These are phyloP conservation scores for Chaetomiaceae sp. DNA, from an alignment of 2,329 filamentous ascomycete genomes.

Conservation along the genomic window DNA sequence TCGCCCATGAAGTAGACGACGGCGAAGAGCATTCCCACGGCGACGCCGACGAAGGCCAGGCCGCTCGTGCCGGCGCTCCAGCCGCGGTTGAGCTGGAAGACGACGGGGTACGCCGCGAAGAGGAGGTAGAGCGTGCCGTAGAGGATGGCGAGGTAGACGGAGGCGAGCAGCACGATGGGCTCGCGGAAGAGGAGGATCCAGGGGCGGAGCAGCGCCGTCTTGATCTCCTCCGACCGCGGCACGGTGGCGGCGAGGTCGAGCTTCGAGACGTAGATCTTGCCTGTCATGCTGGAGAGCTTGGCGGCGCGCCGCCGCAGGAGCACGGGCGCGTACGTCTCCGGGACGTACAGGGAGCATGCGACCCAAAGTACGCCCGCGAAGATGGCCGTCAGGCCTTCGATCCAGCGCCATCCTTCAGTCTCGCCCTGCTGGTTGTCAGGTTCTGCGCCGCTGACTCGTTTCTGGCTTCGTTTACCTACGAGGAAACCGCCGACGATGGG, in stretches of 20 bases:
- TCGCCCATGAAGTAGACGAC: slow-evolving; percentile 50
- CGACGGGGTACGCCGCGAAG: slow-evolving; percentile 59
- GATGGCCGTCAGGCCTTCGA: slow-evolving; percentile 58
- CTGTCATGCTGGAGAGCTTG: slow-evolving; percentile 45
- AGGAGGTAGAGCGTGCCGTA: slow-evolving; percentile 55
- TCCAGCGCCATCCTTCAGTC: slow-evolving; percentile 62
- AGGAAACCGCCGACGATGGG: slow-evolving; percentile 64
- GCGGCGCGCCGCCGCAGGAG: slow-evolving; percentile 49
- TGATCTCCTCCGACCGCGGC: too few relatives aligned
- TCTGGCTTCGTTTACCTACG: too few relatives aligned
- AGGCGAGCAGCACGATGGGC: slow-evolving; percentile 61
- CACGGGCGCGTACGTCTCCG: slow-evolving; percentile 56
- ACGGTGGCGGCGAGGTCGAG: too few relatives aligned
- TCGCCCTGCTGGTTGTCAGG: too few relatives aligned
- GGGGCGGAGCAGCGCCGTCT: slow-evolving; percentile 38
- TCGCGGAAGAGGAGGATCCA: slow-evolving; percentile 65
- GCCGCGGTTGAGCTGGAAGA: slow-evolving; percentile 54
- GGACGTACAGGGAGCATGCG: slow-evolving; percentile 43
- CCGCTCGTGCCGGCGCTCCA: slow-evolving; percentile 56
- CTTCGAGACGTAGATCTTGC: slow-evolving; percentile 30
- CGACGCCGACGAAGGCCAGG: slow-evolving; percentile 62
- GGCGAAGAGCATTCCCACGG: slow-evolving; percentile 58
- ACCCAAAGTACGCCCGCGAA: slow-evolving; percentile 59
- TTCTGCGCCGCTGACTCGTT: too few relatives aligned
- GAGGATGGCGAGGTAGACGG: slow-evolving; percentile 59